phyloP scores from a whole-genome alignment of 805 yeast species.

The Blastobotrys americana region DNA sequence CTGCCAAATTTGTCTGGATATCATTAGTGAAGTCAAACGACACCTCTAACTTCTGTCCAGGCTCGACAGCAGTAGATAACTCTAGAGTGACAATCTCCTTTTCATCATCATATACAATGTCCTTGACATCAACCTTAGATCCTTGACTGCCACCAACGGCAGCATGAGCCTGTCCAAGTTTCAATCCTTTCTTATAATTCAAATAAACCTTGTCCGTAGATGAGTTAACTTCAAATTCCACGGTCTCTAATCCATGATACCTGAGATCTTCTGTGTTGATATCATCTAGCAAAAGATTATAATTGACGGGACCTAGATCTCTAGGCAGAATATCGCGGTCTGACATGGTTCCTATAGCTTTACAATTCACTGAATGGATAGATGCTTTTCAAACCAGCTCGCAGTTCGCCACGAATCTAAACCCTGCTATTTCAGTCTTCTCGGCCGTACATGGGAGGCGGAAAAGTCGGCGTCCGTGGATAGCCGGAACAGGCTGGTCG shows the following conservation, averaged over 20 bases:
- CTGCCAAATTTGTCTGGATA: slow-evolving; percentile 74
- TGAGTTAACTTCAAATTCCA: slow-evolving; percentile 39
- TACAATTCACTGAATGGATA: no score
- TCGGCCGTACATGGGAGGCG: no score
- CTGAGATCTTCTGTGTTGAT: slow-evolving; percentile 44
- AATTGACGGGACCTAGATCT: slow-evolving; percentile 65
- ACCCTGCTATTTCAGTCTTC: no score
- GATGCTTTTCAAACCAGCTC: no score
- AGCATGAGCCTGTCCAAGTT: slow-evolving; percentile 36
- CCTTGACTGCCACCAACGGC: slow-evolving; percentile 20
- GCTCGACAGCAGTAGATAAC: slow-evolving; percentile 35
- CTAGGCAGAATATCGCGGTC: slow-evolving; percentile 48
- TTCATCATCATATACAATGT: slow-evolving; percentile 35
- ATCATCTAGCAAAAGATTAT: slow-evolving; percentile 52
- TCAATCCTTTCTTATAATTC: slow-evolving; percentile 44
- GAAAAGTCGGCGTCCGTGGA: no score
- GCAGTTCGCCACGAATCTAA: no score
- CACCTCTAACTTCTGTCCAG: slow-evolving; percentile 30
- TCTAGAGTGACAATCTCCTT: slow-evolving; percentile 54
- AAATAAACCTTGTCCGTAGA: slow-evolving; percentile 48
- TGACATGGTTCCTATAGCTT: slow-evolving; percentile 13
- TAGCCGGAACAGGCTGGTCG: no score
- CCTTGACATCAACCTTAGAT: slow-evolving; percentile 25
- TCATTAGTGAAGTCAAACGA: slow-evolving; percentile 51
- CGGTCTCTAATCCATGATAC: slow-evolving; percentile 29